Percentiles rank a stretch among this genome's conserved stretches.
These are phyloP conservation scores for Metschnikowia proteae DNA, from an alignment of 805 yeast species.

Conservation along the genomic window DNA sequence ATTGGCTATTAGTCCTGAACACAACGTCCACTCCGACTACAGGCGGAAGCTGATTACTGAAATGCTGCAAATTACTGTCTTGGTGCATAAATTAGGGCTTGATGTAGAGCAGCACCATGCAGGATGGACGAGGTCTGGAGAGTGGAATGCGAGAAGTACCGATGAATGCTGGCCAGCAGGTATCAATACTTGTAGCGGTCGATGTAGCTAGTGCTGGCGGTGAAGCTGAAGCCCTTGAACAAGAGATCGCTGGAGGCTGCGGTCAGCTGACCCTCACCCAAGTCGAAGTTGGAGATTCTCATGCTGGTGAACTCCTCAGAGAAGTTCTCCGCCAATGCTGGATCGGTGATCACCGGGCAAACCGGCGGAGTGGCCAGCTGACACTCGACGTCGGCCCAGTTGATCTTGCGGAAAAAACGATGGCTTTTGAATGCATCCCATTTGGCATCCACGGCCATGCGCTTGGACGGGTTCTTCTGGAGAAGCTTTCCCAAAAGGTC, in stretches of 20 bases:
- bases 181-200: slow-evolving; percentile 21
- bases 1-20: too few species aligned
- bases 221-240: slow-evolving; percentile 46
- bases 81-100: too few species aligned
- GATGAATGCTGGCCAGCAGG: neutral
- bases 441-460: slow-evolving; percentile 34
- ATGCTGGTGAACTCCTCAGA: slow-evolving; percentile 41
- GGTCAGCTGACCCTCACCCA: slow-evolving; percentile 12
- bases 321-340: slow-evolving; percentile 43
- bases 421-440: slow-evolving; percentile 33
- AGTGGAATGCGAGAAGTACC: too few species aligned
- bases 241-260: slow-evolving; percentile 1
- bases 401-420: slow-evolving; percentile 36
- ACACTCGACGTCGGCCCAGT: slow-evolving; percentile 35
- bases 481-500: slow-evolving; percentile 38
- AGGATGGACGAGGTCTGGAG: neutral
- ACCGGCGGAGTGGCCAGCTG: slow-evolving; percentile 35
- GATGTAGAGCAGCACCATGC: neutral
- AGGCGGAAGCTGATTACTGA: too few species aligned
- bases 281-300: slow-evolving; percentile 21
- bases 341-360: slow-evolving; percentile 42
- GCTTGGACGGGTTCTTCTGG: slow-evolving; percentile 33
- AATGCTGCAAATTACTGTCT: too few species aligned
- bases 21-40: too few species aligned
- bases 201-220: slow-evolving; percentile 38